Base-by-base conservation (phyloP, 148 eudicot genomes). In the Pharnaceum exiguum region DNA sequence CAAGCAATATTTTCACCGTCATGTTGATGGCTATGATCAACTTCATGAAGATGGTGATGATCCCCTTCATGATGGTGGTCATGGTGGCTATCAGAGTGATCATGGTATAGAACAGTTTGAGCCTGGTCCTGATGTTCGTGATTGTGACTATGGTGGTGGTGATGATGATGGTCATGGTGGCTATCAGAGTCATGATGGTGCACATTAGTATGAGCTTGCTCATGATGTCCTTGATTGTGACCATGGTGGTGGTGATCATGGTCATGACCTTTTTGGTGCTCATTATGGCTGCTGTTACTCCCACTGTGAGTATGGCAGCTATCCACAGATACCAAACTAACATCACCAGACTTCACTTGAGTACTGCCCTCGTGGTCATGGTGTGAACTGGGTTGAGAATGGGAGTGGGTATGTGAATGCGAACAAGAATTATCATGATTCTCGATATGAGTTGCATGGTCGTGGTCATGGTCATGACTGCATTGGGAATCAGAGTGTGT, bases 391-490 rank as follows among this genome's bases (percentile, higher is more conserved):
- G 53, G 61, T 37, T 54, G 60, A 19, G 51, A 11, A 11, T 76
- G 73, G 9, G 73, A 44, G 46, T 81, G 74, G 19, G 82, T 60
- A 21, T 75, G 63, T 1, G 82, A 57, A 24, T 79, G 79, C 0
- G 79, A 77, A 52, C 87, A 96, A 6, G 90, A 75, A 72, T n/a
- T n/a, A n/a, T n/a, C n/a, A 28, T 57, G 65, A 26, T 63, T 60
- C 46, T 46, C 50, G 26, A 59, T 35, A 23, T 63, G 55, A 62
- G 62, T 31, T 45, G 45, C 53, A 55, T 70, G 78, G 43, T 62
- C 75, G 51, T 68, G 76, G 39, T 61, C 68, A 59, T 33, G 62
- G 23, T 63, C 48, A 51, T 53, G 64, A 51, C 51, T 29, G 26
- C 55, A 55, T 37, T 54, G 60, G 24, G 51, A 11, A 11, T 76